Evolutionary conservation across 208 protist species (phyloP), one percentile per base, ranked within the genome.

Genomic region (Leishmania tropica): DNA sequence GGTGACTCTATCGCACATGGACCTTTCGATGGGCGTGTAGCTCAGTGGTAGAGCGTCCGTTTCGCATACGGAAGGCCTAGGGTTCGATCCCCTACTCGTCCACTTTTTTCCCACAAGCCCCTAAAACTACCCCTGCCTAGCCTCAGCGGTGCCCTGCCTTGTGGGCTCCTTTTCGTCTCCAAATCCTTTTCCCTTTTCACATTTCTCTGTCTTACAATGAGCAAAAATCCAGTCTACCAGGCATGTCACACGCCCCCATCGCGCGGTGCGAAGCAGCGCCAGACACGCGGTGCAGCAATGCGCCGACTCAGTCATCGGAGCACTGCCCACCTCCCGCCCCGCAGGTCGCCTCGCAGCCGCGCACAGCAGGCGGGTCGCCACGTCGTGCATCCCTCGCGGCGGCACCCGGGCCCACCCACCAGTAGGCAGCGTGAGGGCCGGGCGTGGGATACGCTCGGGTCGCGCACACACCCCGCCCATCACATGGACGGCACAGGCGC

Each of bases 1-100:
- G n/a, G n/a, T n/a, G n/a, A n/a, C n/a, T n/a, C 13, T 90, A 83
- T 75, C 84, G 83, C 84, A 87, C 85, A 76, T 88, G 81, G 72
- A 37, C 10, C 35, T 35, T 48, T 62, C 54, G 51, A 47, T 47
- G 88, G 89, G 89, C 89, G 89, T 92, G 83, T 92, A 92, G 89
- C 89, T 92, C 89, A 92, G 89, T 92, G 89, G 89, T 92, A 92
- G 88, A 92, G 88, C 88, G 88, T 92, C 88, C 88, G 88, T 92
- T 92, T 92, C 89, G 89, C 89, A 92, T 92, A 92, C 89, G 89
- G 89, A 90, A 92, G 82, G 89, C 87, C 89, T 90, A 90, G 86
- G 85, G 85, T 87, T 93, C 86, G 79, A 90, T 89, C 90, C 88
- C 85, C 85, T 93, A 90, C 83, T 88, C 83, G 85, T 87, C 88